Base-by-base conservation (phyloP, 352 stramenopile species). In the Pythium aphanidermatum region DNA sequence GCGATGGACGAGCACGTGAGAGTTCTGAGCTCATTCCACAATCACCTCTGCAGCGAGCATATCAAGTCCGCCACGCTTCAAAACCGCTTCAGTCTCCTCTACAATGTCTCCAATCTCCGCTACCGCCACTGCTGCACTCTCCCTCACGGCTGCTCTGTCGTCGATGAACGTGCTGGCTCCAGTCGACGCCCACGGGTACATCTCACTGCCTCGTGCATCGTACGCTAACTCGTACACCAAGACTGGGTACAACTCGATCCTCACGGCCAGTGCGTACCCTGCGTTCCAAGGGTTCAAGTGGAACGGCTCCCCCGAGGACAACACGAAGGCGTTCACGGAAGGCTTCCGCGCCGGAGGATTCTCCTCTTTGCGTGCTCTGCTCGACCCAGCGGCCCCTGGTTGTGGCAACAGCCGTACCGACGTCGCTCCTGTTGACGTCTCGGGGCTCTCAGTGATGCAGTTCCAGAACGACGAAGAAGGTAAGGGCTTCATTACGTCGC, bases 391-490 rank as follows among this genome's bases (percentile, higher is more conserved):
- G 3, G 59, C 45, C 2, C 52, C 58, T 14, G 59, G 53, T 4
- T 68, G 53, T 25, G 59, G 59, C 38, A 60, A 68, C 49, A 68
- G 54, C 49, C 59, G 59, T 24, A 39, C 55, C 27, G 59, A 68
- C 26, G 54, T 68, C 1, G 14, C 59, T n/a, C 41, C 54, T 0
- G 42, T 65, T 5, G 44, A 63, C 44, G 60, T 69, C n/a, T 56
- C 46, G n/a, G 28, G 25, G 10, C 33, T 69, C 21, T 50, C 40
- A 1, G 37, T 38, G 20, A 54, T 70, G 51, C 27, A 62, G 23
- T 70, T 65, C 35, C 60, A 55, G 27, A 70, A 70, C 45, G 58
- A 70, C 40, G 57, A 74, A 43, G 46, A 60, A 31, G 12, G 35
- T 12, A 27, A 70, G 38, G 60, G 60, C 20, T 74, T 74, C 36